Base-by-base conservation (phyloP, 1,284 basidiomycete species). In the Schizopora paradoxa region DNA sequence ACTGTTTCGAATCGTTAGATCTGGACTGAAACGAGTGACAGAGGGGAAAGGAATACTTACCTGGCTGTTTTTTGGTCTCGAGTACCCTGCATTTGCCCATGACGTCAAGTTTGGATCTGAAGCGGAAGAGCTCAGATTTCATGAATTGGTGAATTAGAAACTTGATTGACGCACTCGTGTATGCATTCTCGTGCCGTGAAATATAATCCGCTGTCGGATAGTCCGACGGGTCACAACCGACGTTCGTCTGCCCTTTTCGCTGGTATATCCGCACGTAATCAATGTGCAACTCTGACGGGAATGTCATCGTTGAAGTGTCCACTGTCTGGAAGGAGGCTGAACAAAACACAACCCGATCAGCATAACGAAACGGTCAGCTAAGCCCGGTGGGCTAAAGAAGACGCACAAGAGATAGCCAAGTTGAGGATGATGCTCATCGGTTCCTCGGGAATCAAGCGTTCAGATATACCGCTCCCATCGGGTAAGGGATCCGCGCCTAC, bases 221-320 rank as follows among this genome's bases (percentile, higher is more conserved):
- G 51, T 70, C 66, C 14, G 53, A 40, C 1, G 79, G 79, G 51
- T 75, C 67, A 57, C 79, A 82, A 3, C 77, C 76, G 23, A 79
- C 62, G 54, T 73, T 74, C 31, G 64, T 63, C 22, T 67, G 56
- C 22, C 66, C 62, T 25, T 66, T 63, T 31, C 71, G 66, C 58
- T 74, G 75, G 57, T 77, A 79, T 29, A 82, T 72, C 13, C 80
- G 66, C 8, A 82, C 68, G 56, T 79, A 82, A 60, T 82, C 79
- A 35, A 82, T 61, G 27, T 66, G 63, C 65, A 79, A 66, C 53
- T 72, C 61, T 22, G 66, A 64, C 4, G 77, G 77, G 63, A 72
- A 76, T 18, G 58, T 58, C 56, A 77, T 57, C 14, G 66, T 39
- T 1, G 54, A 41, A 29, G 66, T 58, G 44, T 74, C 65, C 50